Evolutionary conservation across 2,329 filamentous ascomycete genomes (phyloP), one percentile per base, ranked within the genome.

Genomic region (Epichloe bromicola): DNA sequence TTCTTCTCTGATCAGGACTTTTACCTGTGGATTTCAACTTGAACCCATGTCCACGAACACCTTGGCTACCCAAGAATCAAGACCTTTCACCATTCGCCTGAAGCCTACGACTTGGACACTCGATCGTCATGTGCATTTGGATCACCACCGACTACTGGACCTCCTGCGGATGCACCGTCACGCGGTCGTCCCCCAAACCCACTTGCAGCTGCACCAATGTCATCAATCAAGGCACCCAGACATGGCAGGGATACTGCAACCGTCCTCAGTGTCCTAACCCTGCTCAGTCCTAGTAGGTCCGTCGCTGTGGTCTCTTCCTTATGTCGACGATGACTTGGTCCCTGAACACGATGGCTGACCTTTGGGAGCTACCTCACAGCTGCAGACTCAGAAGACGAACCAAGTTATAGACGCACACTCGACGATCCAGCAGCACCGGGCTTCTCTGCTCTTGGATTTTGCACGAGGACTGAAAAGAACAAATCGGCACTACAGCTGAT

Each of bases 101-200:
- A 14, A 43, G 17, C 36, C 15, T 14, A 46, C 30, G 19, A 50
- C 34, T 14, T 37, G 17, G 15, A 51, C 55, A 14, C 12, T 19
- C 45, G 42, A 10, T 41, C 57, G 65, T 15, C 52, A 68, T 68
- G 66, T 68, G 66, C 55, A 49, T 59, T 55, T 68, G 65, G 64
- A 56, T 58, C 33, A 60, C 60, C 19, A 62, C 60, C 40, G 57
- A 67, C 53, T 46, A 50, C 54, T 68, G 61, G 63, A 60, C 60
- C 41, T 44, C 47, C 46, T 68, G 65, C 53, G 65, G 65, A 48
- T 68, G 65, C 60, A 56, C 54, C 33, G 49, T 53, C n/a, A 33
- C 55, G 20, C 53, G 55, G 33, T 46, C 53, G 20, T 53, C 56
- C 30, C 58, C 55, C 46, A 61, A 64, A 54, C 65, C 65, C 3